Evolutionary conservation across 1,284 basidiomycete genomes (phyloP).

Genomic region (Moesziomyces aphidis): DNA sequence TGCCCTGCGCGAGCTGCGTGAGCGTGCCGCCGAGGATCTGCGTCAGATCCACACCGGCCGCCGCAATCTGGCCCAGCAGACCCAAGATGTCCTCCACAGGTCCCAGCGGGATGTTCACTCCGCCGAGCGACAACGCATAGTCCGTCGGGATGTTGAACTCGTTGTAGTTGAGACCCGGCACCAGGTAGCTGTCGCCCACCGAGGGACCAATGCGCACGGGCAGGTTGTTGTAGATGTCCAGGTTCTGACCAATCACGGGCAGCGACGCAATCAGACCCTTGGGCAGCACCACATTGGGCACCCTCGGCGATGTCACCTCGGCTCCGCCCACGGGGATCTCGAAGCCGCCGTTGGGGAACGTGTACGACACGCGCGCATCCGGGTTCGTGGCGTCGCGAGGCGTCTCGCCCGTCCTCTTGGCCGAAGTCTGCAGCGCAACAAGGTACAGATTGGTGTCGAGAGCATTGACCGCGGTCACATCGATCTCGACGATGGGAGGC

Average conservation of each 20-base stretch:
- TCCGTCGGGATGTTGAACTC: slow-evolving; percentile 44
- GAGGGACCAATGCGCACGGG: slow-evolving; percentile 34
- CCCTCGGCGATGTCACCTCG: slow-evolving; percentile 10
- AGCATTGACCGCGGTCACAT: slow-evolving; percentile 35
- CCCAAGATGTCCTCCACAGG: slow-evolving; percentile 11
- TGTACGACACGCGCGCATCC: slow-evolving; percentile 39
- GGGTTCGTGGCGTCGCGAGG: slow-evolving; percentile 27
- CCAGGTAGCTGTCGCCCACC: slow-evolving; percentile 44
- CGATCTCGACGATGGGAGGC: slow-evolving; percentile 33
- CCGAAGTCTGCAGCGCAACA: slow-evolving; percentile 35
- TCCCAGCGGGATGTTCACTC: slow-evolving; percentile 14
- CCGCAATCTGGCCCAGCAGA: slow-evolving; percentile 8
- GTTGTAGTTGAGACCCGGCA: slow-evolving; percentile 46
- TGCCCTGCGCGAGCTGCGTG: slow-evolving; percentile 11
- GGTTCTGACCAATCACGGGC: slow-evolving; percentile 38
- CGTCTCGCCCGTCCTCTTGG: slow-evolving; percentile 24
- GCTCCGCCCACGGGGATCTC: too few relatives aligned
- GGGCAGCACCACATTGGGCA: slow-evolving; percentile 47
- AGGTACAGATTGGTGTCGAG: slow-evolving; percentile 41
- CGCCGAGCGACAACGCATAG: slow-evolving; percentile 34
- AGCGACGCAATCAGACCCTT: slow-evolving; percentile 51
- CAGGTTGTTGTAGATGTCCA: slow-evolving; percentile 52
- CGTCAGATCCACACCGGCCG: slow-evolving; percentile 6
- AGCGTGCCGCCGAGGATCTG: slow-evolving; percentile 8
- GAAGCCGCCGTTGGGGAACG: slow-evolving; percentile 24